These are phyloP conservation scores for Pseudogymnoascus sp. DNA, from an alignment of 2,329 filamentous ascomycete species.

Conservation along the genomic window DNA sequence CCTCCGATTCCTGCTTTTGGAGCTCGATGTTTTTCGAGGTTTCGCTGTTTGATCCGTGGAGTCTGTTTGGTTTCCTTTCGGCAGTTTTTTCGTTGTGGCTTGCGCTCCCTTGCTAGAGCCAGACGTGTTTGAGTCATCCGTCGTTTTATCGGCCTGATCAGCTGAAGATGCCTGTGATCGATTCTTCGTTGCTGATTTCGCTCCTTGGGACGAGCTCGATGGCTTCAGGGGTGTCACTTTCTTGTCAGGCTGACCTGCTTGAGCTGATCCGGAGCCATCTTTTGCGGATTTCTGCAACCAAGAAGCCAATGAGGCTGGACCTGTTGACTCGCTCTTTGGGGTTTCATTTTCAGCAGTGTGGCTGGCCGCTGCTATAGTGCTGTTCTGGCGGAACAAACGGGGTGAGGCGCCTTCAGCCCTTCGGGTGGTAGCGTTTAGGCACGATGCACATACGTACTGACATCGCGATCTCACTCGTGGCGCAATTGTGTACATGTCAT, in stretches of 20 bases:
- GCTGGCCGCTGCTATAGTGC: not conserved
- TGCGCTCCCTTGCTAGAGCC: not conserved
- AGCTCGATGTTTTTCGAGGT: not conserved
- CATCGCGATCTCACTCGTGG: constrained; percentile 3
- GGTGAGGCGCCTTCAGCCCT: not conserved
- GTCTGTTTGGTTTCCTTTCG: not conserved
- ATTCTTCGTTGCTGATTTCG: not conserved
- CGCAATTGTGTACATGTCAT: constrained; percentile 3
- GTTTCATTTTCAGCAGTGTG: not conserved
- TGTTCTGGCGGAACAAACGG: not conserved
- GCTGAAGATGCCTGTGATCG: not conserved
- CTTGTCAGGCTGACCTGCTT: not conserved
- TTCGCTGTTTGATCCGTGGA: not conserved
- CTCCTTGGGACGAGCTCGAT: not conserved
- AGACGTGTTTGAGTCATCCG: no score
- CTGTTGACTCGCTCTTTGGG: not conserved
- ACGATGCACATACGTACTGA: not conserved
- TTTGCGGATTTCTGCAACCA: not conserved
- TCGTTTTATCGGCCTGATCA: not conserved
- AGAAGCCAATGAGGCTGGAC: not conserved
- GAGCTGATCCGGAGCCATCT: not conserved
- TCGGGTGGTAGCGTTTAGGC: not conserved
- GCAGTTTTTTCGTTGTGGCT: not conserved
- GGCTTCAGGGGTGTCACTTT: not conserved
- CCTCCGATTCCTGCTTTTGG: not conserved